phyloP scores from a whole-genome alignment of 2,329 filamentous ascomycete genomes.

The Pseudopithomyces maydicus region DNA sequence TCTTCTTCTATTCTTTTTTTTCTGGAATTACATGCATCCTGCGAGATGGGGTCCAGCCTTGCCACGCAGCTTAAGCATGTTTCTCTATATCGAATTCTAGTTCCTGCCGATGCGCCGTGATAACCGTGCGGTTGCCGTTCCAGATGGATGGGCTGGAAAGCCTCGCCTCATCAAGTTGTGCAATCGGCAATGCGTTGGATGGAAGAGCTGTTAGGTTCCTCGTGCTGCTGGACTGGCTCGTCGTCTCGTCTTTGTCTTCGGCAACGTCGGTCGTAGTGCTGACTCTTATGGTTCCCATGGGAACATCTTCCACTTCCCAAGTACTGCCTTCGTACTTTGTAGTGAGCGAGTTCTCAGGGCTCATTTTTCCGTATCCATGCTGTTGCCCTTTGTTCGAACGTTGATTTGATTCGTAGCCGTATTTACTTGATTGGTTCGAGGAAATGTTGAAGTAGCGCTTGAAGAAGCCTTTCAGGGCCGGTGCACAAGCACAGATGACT shows the following conservation, averaged over 20 bases:
- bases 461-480: slow-evolving; percentile 52
- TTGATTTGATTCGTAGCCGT: not conserved
- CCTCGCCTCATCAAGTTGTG: not conserved
- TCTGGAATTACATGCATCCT: not conserved
- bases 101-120: not conserved
- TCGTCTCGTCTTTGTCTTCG: slow-evolving; percentile 11
- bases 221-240: slow-evolving; percentile 14
- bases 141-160: not conserved
- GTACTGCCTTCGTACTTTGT: not conserved
- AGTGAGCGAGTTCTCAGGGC: slow-evolving; percentile 3
- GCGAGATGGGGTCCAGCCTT: not conserved
- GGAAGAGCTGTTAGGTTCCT: slow-evolving; percentile 12
- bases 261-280: slow-evolving; percentile 9
- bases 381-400: not conserved
- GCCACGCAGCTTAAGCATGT: not conserved
- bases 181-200: not conserved
- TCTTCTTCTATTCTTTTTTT: not conserved
- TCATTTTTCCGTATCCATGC: not conserved
- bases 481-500: slow-evolving; percentile 50
- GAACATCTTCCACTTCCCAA: slow-evolving; percentile 2
- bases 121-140: slow-evolving; percentile 7
- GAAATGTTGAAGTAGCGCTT: slow-evolving; percentile 42
- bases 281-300: slow-evolving; percentile 12
- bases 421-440: slow-evolving; percentile 14
- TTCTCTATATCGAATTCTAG: slow-evolving; percentile 1